Evolutionary conservation across 768 basidiomycete genomes (phyloP).

Genomic region (Mycena metata): DNA sequence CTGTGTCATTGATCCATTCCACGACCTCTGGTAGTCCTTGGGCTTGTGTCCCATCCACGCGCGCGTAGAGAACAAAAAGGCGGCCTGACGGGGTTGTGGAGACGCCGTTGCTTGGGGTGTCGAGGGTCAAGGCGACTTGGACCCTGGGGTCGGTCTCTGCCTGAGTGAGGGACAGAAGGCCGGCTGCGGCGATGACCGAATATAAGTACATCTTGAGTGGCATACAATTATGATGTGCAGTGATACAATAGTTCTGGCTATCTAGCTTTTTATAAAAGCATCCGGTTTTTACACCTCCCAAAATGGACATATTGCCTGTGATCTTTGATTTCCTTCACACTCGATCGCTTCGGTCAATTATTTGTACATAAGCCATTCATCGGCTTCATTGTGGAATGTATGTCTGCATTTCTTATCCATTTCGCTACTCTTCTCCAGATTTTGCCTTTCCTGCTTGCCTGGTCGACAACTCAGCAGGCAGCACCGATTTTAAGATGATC

Average conservation of each 20-base stretch:
- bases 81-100: constrained; percentile 18
- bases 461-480: constrained; percentile 18
- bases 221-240: constrained; percentile 19
- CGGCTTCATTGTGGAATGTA: constrained; percentile 18
- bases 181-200: constrained; percentile 18
- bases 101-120: constrained; percentile 17
- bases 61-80: constrained; percentile 18
- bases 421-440: constrained; percentile 11
- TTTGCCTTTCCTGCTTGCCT: constrained; percentile 19
- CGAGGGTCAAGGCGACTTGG: constrained; percentile 20
- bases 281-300: constrained; percentile 14
- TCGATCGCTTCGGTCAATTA: constrained; percentile 16
- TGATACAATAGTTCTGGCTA: constrained; percentile 11
- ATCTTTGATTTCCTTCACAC: constrained; percentile 19
- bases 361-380: constrained; percentile 18
- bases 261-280: constrained; percentile 18
- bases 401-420: constrained; percentile 20
- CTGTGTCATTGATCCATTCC: constrained; percentile 15
- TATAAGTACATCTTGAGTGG: constrained; percentile 20
- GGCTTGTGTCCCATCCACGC: constrained; percentile 13
- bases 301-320: constrained; percentile 18
- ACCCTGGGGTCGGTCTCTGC: constrained; percentile 19
- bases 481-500: constrained; percentile 18
- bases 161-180: constrained; percentile 18
- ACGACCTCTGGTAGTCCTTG: constrained; percentile 14